Percentiles rank a stretch among this genome's conserved stretches.
phyloP scores from a whole-genome alignment of 257 asterid genomes.

The Plantago ovata region DNA sequence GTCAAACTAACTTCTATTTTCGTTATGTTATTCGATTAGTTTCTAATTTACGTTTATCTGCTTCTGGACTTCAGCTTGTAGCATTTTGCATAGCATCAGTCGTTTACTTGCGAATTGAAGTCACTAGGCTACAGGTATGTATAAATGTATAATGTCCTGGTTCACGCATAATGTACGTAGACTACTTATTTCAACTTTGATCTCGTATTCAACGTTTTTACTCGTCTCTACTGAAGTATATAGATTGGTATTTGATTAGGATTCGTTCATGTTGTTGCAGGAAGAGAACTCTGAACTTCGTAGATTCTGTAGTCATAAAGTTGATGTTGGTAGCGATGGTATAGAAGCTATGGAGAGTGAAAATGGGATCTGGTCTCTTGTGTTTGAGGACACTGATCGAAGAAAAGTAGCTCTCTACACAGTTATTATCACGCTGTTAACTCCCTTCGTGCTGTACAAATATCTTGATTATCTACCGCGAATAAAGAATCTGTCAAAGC shows the following conservation, averaged over 20 bases:
- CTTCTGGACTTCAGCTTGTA: conserved; percentile 50
- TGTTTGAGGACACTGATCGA: conserved; percentile 39
- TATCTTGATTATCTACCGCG: conserved; percentile 71
- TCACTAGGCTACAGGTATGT: conserved; percentile 75
- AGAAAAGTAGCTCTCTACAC: conserved; percentile 68
- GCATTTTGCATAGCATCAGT: conserved; percentile 42
- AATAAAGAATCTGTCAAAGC: conserved; percentile 44
- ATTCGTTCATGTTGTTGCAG: conserved; percentile 44
- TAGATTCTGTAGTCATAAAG: conserved; percentile 36
- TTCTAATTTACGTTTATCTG: not conserved
- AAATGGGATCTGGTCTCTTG: conserved; percentile 34
- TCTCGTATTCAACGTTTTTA: too few species aligned
- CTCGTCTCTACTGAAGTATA: too few species aligned
- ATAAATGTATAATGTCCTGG: not conserved
- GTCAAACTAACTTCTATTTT: not conserved
- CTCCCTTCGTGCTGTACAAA: conserved; percentile 69
- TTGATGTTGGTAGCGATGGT: conserved; percentile 25
- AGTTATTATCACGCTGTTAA: conserved; percentile 59
- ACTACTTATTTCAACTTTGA: not conserved
- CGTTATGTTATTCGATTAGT: not conserved
- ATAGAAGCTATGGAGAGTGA: conserved; percentile 34
- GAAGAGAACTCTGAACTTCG: conserved; percentile 54
- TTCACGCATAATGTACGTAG: too few species aligned
- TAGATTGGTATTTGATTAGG: conserved; percentile 19
- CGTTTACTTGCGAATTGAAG: conserved; percentile 51